These are phyloP conservation scores for Apiosordaria backusii DNA, from an alignment of 495 filamentous ascomycete species.

Conservation along the genomic window DNA sequence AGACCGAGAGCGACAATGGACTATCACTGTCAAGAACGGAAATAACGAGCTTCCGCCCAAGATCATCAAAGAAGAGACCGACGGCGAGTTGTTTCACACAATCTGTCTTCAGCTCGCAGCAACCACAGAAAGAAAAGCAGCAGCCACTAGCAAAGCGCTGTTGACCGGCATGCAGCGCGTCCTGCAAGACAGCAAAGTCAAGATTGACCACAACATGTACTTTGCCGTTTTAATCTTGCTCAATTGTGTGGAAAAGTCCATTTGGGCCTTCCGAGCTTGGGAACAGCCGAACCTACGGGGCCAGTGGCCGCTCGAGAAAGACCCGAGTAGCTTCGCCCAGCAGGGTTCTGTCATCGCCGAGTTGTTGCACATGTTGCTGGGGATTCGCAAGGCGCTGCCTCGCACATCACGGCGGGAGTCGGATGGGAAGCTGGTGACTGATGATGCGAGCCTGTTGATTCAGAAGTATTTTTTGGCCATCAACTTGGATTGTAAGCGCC, in stretches of 20 bases:
- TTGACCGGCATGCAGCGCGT: conserved; percentile 74
- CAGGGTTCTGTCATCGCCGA: conserved; percentile 72
- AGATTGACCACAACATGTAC: conserved; percentile 68
- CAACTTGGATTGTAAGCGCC: conserved; percentile 55
- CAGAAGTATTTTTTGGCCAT: conserved; percentile 60
- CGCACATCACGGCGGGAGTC: conserved; percentile 51
- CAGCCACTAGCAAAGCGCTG: conserved; percentile 59
- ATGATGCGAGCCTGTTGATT: conserved; percentile 51
- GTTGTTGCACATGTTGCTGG: conserved; percentile 69
- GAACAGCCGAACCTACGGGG: conserved; percentile 55
- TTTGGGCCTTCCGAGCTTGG: conserved; percentile 75
- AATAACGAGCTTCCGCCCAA: conserved; percentile 28
- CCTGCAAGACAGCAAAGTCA: conserved; percentile 68
- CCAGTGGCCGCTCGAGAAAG: conserved; percentile 69
- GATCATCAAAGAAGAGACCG: conserved; percentile 39
- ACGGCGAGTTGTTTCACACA: conserved; percentile 45
- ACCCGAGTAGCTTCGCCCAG: conserved; percentile 59
- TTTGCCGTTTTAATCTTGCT: conserved; percentile 69
- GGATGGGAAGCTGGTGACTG: conserved; percentile 52
- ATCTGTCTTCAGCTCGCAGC: conserved; percentile 69
- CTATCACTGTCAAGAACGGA: conserved; percentile 44
- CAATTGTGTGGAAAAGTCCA: conserved; percentile 79
- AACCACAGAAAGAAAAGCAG: conserved; percentile 69
- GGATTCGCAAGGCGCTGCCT: conserved; percentile 67
- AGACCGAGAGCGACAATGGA: conserved; percentile 65